Base-by-base conservation (phyloP, 345 rosid genomes). In the Boechera retrofracta region DNA sequence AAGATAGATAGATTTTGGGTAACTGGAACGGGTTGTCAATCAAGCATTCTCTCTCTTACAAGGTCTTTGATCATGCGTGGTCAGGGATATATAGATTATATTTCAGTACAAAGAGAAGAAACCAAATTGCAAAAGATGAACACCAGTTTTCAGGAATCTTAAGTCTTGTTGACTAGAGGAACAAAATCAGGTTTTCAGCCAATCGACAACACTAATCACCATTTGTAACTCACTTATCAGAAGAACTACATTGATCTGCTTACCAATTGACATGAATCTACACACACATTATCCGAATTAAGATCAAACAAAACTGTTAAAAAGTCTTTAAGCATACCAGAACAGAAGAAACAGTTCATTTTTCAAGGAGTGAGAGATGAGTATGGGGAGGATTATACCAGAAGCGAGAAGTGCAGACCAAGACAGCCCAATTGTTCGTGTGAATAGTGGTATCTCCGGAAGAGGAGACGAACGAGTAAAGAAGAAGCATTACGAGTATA, bases 401-500 rank as follows among this genome's bases (percentile, higher is more conserved):
- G 89, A 91, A 92, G 57, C 97, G 97, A 83, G 98, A 95, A 44
- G 98, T 93, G 88, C 99, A 95, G 82, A 95, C 99, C 69, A 95
- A 79, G 35, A 95, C 96, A 65, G 99, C 99, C 99, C 99, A 95
- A 73, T 92, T 95, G 85, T 95, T 95, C 57, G 98, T 93, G 81
- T 91, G 98, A 77, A 86, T 86, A 16, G 93, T 72, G 42, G 92
- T 79, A 71, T 89, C 94, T 56, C 87, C 84, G 31, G 88, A 79
- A 61, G 93, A 85, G 55, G 73, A 56, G 18, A 82, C 80, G 52
- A 77, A 31, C 10, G 67, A 82, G 79, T 42, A 71, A 68, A 67
- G 79, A 44, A 84, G 67, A 81, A 83, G 62, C 75, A 79, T 56
- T 47, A 62, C 26, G 44, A 76, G 28, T 33, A 73, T 11, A 76